These are phyloP conservation scores for Talaromyces pinophilus DNA, from an alignment of 2,329 filamentous ascomycete genomes.

Conservation along the genomic window DNA sequence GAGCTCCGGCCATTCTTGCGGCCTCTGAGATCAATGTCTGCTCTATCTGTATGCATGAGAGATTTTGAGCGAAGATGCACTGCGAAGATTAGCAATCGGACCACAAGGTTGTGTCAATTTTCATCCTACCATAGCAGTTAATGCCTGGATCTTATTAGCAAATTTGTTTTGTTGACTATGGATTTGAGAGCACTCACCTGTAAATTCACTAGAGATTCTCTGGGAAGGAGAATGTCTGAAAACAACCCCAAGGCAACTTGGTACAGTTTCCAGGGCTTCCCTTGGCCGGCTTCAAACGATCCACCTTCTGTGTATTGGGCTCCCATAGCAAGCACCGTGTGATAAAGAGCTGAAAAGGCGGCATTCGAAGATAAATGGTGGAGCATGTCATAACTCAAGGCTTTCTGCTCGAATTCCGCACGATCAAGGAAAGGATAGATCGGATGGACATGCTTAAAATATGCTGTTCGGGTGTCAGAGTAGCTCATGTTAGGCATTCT, in stretches of 20 bases:
- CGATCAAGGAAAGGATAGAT: constrained; percentile 47
- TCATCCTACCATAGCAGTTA: constrained; percentile 26
- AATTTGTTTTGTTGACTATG: neutral
- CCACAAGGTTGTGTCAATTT: neutral
- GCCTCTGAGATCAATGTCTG: constrained; percentile 38
- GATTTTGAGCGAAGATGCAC: constrained; percentile 41
- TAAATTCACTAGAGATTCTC: constrained; percentile 24
- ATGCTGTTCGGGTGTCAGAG: constrained; percentile 31
- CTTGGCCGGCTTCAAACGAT: constrained; percentile 44
- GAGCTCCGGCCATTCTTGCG: constrained; percentile 36
- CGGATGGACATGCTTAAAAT: constrained; percentile 45
- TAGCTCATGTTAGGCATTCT: neutral
- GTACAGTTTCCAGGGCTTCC: constrained; percentile 45
- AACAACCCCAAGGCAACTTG: constrained; percentile 40
- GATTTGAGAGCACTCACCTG: constrained; percentile 7
- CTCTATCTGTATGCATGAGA: constrained; percentile 39
- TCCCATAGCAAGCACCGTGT: constrained; percentile 43
- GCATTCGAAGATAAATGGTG: constrained; percentile 26
- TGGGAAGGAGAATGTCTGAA: constrained; percentile 35
- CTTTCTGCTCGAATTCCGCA: constrained; percentile 38
- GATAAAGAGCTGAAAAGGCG: constrained; percentile 44
- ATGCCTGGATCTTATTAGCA: constrained; percentile 15
- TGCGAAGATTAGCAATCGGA: constrained; percentile 23
- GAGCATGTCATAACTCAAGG: constrained; percentile 31
- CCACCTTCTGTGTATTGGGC: constrained; percentile 40